Evolutionary conservation across 257 asterid species (phyloP), one percentile per base, ranked within the genome.

Genomic region (Anisodus acutangulus): DNA sequence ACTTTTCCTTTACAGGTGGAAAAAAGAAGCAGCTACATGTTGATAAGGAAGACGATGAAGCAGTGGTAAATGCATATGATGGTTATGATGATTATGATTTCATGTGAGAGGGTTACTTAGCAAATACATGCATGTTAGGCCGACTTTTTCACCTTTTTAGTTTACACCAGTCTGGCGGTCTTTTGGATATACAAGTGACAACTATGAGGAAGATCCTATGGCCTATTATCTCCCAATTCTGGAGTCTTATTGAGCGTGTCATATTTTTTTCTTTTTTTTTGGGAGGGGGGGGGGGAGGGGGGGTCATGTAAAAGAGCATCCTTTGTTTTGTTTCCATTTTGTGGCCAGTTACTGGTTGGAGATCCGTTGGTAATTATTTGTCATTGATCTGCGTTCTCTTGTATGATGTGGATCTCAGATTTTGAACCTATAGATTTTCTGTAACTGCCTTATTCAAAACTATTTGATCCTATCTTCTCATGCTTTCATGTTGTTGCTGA

Each of bases 21-120:
- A 96, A 93, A 95, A 96, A 96, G 92, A 94, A 92, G 80, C 97
- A 94, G 88, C 83, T 96, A 84, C 95, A 89, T 72, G 84, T 93
- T 66, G 98, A 89, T 54, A 91, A 89, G 55, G 98, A 88, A 74
- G 98, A 96, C 45, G 98, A 91, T 67, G 89, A 90, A 57, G 92
- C 64, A 8, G 94, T 83, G 54, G 90, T 83, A 31, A 62, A 68
- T 87, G 82, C 88, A 9, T 89, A 86, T 62, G 92, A 92, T 84
- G 97, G 79, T 76, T 88, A 63, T 63, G 99, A 95, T 9, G 99
- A 94, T 85, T 89, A 87, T 84, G 98, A 96, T 89, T 96, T 96
- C 80, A 96, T 96, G 99, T 96, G 92, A 96, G 81, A 47, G 9
- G 83, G 45, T 8, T 57, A 83, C 80, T 68, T 69, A 37, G 83